Evolutionary conservation across 768 basidiomycete species (phyloP), one percentile per base, ranked within the genome.

Genomic region (Sarcomyxa edulis): DNA sequence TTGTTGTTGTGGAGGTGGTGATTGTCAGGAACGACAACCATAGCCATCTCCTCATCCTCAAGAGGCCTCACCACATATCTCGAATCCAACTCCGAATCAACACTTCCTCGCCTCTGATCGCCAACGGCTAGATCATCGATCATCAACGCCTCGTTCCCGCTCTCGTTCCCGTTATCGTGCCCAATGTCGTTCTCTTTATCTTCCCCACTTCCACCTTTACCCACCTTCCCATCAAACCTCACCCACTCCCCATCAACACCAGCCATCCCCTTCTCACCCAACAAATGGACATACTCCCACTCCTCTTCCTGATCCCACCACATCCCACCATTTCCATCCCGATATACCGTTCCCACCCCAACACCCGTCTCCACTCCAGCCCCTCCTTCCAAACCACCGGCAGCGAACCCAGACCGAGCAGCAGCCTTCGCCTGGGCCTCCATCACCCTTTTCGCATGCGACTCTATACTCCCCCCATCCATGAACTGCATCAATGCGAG

Each of bases 281-380:
- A 66, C 7, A 87, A 68, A 40, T 75, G 78, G 10, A 68, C 64
- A 45, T 78, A 84, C 50, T 87, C 84, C 68, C 72, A 66, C 49
- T 79, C 74, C 54, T 87, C 84, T 8, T 82, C 81, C 38, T 71
- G 73, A 48, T 87, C 84, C 66, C 73, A 70, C 81, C 84, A 87
- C 10, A 85, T 37, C 0, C 75, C 72, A 16, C 81, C 82, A 18
- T 69, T 64, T 0, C 59, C 77, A 39, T 86, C 82, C 12, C 77
- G 67, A 56, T 74, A 73, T 3, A 81, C 71, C 34, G 72, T 78
- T 1, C 64, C 67, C 9, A 75, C 73, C 7, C 63, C 59, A 14
- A 51, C 38, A 11, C 34, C 26, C 5, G 46, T 51, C 6, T 54
- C 47, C 2, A 27, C 7, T 20, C 38, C 35, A 6, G 43, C 35